Evolutionary conservation across 2,329 filamentous ascomycete species (phyloP).

Genomic region (Colletotrichum incanum): DNA sequence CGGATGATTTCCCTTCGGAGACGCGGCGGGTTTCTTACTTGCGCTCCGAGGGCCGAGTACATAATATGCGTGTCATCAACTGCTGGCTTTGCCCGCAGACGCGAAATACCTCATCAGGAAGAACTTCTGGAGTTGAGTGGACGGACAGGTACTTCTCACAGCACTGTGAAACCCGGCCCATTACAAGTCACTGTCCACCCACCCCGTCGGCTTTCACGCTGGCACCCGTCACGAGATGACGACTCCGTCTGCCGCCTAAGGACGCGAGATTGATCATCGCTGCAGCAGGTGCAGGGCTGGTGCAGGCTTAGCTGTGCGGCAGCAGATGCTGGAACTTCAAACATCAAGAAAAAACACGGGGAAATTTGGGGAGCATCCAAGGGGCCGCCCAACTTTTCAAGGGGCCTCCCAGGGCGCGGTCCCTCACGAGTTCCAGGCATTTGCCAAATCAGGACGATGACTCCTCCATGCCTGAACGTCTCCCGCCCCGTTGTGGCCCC

Average conservation of each 20-base stretch:
- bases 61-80: constrained; percentile 17
- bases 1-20: constrained; percentile 1
- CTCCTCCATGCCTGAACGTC: constrained; percentile 29
- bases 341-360: constrained; percentile 30
- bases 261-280: constrained; percentile 32
- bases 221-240: constrained; percentile 29
- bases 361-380: constrained; percentile 31
- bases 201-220: constrained; percentile 12
- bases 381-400: neutral
- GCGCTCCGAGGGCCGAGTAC: constrained; percentile 14
- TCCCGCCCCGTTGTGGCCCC: neutral
- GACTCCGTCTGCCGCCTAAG: constrained; percentile 36
- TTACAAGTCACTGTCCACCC: neutral
- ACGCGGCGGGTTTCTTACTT: constrained; percentile 12
- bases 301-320: constrained; percentile 14
- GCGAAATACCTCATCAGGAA: neutral
- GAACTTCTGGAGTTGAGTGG: neutral
- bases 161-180: neutral
- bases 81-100: neutral
- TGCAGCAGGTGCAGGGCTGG: constrained; percentile 4
- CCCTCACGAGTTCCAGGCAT: constrained; percentile 9
- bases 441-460: constrained; percentile 39
- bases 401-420: constrained; percentile 22
- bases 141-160: neutral
- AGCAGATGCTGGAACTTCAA: constrained; percentile 22